phyloP scores from a whole-genome alignment of 306 rosid genomes.

The Prunus armeniaca region DNA sequence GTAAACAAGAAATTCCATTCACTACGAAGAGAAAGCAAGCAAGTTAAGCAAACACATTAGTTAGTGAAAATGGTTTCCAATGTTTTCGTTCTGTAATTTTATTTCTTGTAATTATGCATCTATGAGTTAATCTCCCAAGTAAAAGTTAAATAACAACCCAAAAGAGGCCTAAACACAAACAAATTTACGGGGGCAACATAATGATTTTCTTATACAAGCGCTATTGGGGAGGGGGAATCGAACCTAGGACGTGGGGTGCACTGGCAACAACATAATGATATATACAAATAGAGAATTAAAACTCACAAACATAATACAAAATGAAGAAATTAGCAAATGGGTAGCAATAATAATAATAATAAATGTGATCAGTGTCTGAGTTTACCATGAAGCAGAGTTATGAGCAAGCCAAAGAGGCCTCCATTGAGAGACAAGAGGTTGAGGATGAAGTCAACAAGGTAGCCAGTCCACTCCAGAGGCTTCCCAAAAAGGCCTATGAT shows the following conservation, averaged over 20 bases:
- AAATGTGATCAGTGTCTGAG: background rate
- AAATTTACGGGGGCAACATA: background rate
- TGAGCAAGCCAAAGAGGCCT: constrained; percentile 43
- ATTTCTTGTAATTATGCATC: background rate
- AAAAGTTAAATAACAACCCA: background rate
- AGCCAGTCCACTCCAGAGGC: constrained; percentile 66
- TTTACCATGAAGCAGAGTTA: constrained; percentile 47
- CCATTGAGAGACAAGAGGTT: constrained; percentile 65
- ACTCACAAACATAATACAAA: background rate
- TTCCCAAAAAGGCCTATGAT: constrained; percentile 44
- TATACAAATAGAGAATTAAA: background rate
- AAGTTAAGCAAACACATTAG: background rate
- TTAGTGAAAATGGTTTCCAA: background rate
- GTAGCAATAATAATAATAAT: background rate
- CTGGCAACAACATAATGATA: too few species aligned
- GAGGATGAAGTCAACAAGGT: constrained; percentile 55
- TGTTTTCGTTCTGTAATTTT: background rate
- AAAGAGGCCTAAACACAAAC: background rate
- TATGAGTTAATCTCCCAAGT: background rate
- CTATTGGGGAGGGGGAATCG: too few species aligned
- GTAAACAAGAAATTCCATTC: background rate
- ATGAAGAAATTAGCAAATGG: background rate
- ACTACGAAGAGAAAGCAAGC: background rate
- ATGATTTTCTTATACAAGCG: too few species aligned
- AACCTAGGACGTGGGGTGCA: too few species aligned